Evolutionary conservation across 208 protist genomes (phyloP).

Genomic region (Perkinsela sp.): DNA sequence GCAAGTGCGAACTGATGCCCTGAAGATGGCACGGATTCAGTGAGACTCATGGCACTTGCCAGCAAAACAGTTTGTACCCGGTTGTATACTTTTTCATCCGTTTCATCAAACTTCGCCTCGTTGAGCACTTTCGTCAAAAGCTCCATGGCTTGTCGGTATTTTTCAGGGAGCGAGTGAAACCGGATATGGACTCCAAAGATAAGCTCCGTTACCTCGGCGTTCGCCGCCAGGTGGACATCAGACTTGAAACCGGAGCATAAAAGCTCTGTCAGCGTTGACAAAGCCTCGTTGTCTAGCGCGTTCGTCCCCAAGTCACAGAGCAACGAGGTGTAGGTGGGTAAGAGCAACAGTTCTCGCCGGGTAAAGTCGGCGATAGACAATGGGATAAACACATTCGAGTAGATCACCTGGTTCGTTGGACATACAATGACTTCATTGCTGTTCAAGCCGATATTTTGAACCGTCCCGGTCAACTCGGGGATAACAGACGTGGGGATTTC

Average conservation of each 20-base stretch:
- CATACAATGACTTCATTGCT: constrained; percentile 19
- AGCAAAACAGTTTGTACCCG: constrained; percentile 26
- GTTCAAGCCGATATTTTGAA: constrained; percentile 3
- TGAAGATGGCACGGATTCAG: constrained; percentile 27
- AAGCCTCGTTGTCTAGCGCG: constrained; percentile 12
- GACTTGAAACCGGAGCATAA: constrained; percentile 24
- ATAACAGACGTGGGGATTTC: constrained; percentile 43
- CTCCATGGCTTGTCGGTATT: constrained; percentile 29
- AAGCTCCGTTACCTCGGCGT: constrained; percentile 14
- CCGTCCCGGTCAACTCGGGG: constrained; percentile 15
- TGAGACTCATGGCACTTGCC: constrained; percentile 19
- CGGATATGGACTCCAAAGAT: constrained; percentile 28
- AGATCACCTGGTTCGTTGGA: constrained; percentile 56
- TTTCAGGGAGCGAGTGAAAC: constrained; percentile 55
- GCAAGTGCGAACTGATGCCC: constrained; percentile 33
- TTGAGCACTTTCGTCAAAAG: constrained; percentile 25
- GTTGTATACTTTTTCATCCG: constrained; percentile 26
- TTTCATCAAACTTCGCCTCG: constrained; percentile 18
- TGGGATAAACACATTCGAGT: constrained; percentile 50
- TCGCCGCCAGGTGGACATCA: constrained; percentile 27
- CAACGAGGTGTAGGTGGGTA: constrained; percentile 5
- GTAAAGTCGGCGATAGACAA: constrained; percentile 10
- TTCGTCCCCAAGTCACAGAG: constrained; percentile 8
- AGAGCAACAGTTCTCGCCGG: constrained; percentile 2
- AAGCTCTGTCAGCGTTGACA: constrained; percentile 18